These are phyloP conservation scores for Amanita jacksonii DNA, from an alignment of 768 basidiomycete genomes.

Conservation along the genomic window DNA sequence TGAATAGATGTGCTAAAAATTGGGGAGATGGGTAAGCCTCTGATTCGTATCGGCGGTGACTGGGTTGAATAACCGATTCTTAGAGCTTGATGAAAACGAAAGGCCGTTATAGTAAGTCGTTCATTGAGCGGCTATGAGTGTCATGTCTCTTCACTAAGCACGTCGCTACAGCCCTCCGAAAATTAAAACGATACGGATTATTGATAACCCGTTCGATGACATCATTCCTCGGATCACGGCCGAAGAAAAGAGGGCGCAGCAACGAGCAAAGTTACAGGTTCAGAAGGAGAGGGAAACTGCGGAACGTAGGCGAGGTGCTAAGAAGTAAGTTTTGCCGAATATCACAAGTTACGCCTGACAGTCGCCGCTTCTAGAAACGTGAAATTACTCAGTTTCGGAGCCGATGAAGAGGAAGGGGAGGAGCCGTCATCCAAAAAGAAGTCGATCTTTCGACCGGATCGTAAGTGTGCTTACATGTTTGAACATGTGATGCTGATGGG, in stretches of 20 bases:
- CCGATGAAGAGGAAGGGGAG: constrained; percentile 58
- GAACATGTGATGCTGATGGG: constrained; percentile 6
- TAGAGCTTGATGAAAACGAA: constrained; percentile 67
- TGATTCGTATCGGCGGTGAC: background rate
- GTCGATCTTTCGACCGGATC: constrained; percentile 72
- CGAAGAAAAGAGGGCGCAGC: constrained; percentile 80
- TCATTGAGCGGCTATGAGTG: background rate
- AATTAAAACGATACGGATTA: constrained; percentile 74
- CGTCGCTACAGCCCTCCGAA: constrained; percentile 70
- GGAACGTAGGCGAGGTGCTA: constrained; percentile 63
- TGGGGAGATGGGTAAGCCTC: constrained; percentile 70
- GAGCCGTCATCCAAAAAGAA: constrained; percentile 61
- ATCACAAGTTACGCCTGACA: background rate
- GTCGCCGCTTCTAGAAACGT: constrained; percentile 52
- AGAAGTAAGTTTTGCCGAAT: constrained; percentile 53
- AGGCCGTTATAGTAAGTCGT: constrained; percentile 71
- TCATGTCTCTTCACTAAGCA: background rate
- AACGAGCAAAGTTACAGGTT: constrained; percentile 65
- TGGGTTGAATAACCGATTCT: constrained; percentile 3
- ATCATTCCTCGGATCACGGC: constrained; percentile 96
- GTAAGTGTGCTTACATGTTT: constrained; percentile 34
- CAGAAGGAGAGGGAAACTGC: constrained; percentile 74
- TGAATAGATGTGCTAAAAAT: constrained; percentile 80
- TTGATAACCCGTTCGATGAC: constrained; percentile 93
- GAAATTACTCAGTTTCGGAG: constrained; percentile 83